phyloP scores from a whole-genome alignment of 805 yeast species.

The Wickerhamiella lipophila region DNA sequence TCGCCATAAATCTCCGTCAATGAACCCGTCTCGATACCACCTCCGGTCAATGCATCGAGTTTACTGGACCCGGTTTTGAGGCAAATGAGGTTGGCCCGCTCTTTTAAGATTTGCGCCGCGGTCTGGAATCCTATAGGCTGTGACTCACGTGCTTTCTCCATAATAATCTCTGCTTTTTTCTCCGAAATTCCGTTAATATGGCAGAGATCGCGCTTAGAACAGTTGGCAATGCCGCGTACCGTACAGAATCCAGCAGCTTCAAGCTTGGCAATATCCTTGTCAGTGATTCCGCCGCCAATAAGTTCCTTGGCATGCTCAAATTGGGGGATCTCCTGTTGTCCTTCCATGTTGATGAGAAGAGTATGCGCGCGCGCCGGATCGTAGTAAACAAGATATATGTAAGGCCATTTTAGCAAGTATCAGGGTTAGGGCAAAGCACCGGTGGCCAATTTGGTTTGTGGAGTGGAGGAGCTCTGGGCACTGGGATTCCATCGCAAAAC shows the following conservation, averaged over 20 bases:
- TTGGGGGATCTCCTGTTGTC: neutral
- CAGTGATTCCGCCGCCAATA: conserved; percentile 73
- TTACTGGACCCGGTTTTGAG: conserved; percentile 93
- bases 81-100: conserved; percentile 83
- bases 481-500: no score
- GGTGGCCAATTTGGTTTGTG: no score
- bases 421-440: neutral
- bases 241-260: conserved; percentile 78
- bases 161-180: conserved; percentile 78
- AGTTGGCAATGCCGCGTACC: conserved; percentile 84
- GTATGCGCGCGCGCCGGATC: neutral
- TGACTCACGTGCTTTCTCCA: conserved; percentile 68
- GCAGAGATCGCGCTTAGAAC: conserved; percentile 68
- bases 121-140: conserved; percentile 90
- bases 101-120: conserved; percentile 83
- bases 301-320: conserved; percentile 15
- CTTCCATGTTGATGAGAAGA: neutral
- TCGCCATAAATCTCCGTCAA: conserved; percentile 95
- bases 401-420: neutral
- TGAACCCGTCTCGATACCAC: conserved; percentile 95
- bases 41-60: conserved; percentile 83
- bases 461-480: no score
- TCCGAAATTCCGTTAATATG: conserved; percentile 87
- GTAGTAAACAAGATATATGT: neutral
- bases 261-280: conserved; percentile 65